Base-by-base conservation (phyloP, 148 eudicot genomes). In the Rhododendron molle region DNA sequence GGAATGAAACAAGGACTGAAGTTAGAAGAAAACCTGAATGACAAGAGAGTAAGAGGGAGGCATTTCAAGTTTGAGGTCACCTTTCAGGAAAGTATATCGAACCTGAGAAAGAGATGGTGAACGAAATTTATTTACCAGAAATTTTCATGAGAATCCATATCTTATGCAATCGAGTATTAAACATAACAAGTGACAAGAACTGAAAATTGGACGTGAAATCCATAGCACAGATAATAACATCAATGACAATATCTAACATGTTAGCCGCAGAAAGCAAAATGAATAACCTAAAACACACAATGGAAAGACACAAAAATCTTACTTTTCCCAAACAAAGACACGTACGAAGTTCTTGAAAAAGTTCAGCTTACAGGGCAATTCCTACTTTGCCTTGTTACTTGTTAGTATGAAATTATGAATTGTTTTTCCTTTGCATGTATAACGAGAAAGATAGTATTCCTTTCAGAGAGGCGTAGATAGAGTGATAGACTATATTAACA, bases 11-110 rank as follows among this genome's bases (percentile, higher is more conserved):
- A 18, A 46, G 60, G 73, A 28, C 54, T 34, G 34, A 43, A 67
- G 32, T 15, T 30, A 28, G 26, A 80, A 76, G 15, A 7, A 40
- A 88, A 95, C 98, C 99, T 96, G 99, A 81, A 94, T 92, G 82
- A 90, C 91, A 50, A 93, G 62, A 46, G 99, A 97, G 85, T 94
- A 93, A 46, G 87, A 72, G 26, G 99, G 99, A 43, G 98, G 99
- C 98, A 97, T 97, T 49, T 90, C 91, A 81, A 95, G 94, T 65
- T 88, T 89, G 20, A 90, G 86, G 36, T 83, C 26, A 71, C 94
- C 94, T 88, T 90, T 97, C 38, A 73, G 32, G 85, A 97, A 95
- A 12, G 92, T 92, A 88, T 95, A 96, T 82, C 89, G 94, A 18
- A 93, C 97, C 98, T 96, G 90, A 82, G 85, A 88, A 30, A 85